Evolutionary conservation across 805 yeast species (phyloP).

Genomic region (Pichia scutulata): DNA sequence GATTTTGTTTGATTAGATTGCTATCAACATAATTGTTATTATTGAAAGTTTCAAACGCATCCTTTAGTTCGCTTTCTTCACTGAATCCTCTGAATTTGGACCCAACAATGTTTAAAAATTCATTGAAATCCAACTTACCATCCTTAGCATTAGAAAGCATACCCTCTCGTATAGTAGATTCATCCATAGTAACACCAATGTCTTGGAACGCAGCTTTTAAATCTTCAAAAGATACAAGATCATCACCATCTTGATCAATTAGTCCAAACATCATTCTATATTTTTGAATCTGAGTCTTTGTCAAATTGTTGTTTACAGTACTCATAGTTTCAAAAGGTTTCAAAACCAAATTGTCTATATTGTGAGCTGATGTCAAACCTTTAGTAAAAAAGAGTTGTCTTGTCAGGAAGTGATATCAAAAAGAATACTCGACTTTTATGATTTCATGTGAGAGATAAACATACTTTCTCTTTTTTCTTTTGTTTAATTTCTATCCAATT

Average conservation of each 20-base stretch:
- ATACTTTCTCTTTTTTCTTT: too few species aligned
- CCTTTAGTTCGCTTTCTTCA: conserved; percentile 42
- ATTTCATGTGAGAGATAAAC: neutral
- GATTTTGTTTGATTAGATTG: neutral
- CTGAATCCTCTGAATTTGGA: conserved; percentile 42
- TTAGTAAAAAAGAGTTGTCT: too few species aligned
- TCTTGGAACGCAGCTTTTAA: conserved; percentile 34
- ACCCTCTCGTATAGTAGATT: conserved; percentile 34
- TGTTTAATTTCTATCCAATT: neutral
- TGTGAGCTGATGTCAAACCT: neutral
- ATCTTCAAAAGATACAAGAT: conserved; percentile 48
- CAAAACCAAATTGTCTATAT: neutral
- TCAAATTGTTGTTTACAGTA: conserved; percentile 29
- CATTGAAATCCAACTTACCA: conserved; percentile 50
- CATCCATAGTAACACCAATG: conserved; percentile 42
- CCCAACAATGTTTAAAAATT: conserved; percentile 58
- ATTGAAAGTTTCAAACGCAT: conserved; percentile 51
- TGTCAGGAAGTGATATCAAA: neutral
- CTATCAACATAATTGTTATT: conserved; percentile 28
- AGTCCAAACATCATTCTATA: conserved; percentile 69
- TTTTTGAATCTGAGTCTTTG: conserved; percentile 56
- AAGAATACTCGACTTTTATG: neutral
- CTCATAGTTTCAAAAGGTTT: neutral
- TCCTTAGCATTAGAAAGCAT: conserved; percentile 42
- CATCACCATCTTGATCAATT: conserved; percentile 78